Base-by-base conservation (phyloP, 2,329 filamentous ascomycete genomes). In the Pestalotiopsis fici region DNA sequence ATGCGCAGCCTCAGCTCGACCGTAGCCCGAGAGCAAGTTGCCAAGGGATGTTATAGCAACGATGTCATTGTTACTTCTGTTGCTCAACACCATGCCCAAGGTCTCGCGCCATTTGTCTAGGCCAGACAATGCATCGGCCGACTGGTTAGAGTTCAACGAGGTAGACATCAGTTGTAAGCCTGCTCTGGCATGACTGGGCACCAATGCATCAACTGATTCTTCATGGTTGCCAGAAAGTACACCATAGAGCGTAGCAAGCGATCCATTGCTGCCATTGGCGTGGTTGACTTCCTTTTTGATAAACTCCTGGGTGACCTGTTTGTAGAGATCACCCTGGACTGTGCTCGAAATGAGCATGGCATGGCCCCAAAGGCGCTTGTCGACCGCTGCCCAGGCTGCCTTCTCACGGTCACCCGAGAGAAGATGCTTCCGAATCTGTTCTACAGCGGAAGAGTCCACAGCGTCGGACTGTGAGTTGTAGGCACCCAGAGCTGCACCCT, bases 21-120 rank as follows among this genome's bases (percentile, higher is more conserved):
- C 93, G 77, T 99, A 99, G 57, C 92, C 90, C 13, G 91, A 88
- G 18, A 99, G 83, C 12, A 99, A 85, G 69, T 89, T 92, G 15
- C 95, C 95, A 31, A 99, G 86, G 0, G 94, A 90, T 66, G 92
- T 85, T 31, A 99, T 81, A 5, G 94, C 94, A 67, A 90, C 88
- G 11, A 87, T 86, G 78, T 99, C 96, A 31, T 93, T 91, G 2
- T 87, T 80, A 69, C 92, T 97, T 69, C 96, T 90, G 79, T 99
- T 99, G 80, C 93, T 95, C 55, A 98, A 80, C 28, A 98, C 88
- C 68, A 99, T 83, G 2, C 91, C 89, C 50, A 98, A 82, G 0
- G 96, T 98, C 79, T 99, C 96, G 56, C 90, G 90, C 96, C 96
- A 99, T 78, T 94, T 94, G 74, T 98, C 93, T 23, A 99, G 83